Percentiles rank a stretch among this genome's conserved stretches.
phyloP scores from a whole-genome alignment of 768 basidiomycete species.

The Floccularia luteovirens region DNA sequence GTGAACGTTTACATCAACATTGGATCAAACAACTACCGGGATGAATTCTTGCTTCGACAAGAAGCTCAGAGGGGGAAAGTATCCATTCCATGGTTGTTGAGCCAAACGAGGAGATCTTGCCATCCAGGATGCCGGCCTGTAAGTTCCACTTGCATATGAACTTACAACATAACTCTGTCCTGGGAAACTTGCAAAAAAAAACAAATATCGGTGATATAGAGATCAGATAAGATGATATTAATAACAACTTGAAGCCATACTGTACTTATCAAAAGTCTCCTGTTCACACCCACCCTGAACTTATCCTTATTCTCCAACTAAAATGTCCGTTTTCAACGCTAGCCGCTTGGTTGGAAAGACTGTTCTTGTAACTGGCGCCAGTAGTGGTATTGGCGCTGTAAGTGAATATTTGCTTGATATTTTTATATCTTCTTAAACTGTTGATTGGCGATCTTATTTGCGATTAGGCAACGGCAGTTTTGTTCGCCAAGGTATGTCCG shows the following conservation, averaged over 20 bases:
- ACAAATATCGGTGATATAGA: no score
- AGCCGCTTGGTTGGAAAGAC: constrained; percentile 78
- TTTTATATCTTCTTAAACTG: neutral
- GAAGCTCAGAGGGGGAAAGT: constrained; percentile 27
- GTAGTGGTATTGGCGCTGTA: constrained; percentile 85
- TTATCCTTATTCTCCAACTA: neutral
- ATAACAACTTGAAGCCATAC: no score
- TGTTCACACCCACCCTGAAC: constrained; percentile 3
- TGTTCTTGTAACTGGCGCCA: constrained; percentile 85
- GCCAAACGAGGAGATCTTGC: constrained; percentile 46
- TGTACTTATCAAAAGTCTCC: neutral
- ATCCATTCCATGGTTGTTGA: constrained; percentile 38
- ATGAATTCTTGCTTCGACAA: constrained; percentile 43
- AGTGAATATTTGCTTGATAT: constrained; percentile 14
- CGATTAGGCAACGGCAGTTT: constrained; percentile 72
- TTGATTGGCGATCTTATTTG: neutral
- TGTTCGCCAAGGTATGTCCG: constrained; percentile 81
- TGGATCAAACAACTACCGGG: constrained; percentile 33
- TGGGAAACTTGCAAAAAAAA: no score
- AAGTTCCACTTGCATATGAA: neutral
- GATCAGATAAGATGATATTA: no score
- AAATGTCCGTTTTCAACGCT: constrained; percentile 78
- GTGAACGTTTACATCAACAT: no score
- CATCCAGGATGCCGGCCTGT: constrained; percentile 40
- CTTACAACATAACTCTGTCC: neutral